Base-by-base conservation (phyloP, 106 monocot species). In the Apostasia shenzhenica region DNA sequence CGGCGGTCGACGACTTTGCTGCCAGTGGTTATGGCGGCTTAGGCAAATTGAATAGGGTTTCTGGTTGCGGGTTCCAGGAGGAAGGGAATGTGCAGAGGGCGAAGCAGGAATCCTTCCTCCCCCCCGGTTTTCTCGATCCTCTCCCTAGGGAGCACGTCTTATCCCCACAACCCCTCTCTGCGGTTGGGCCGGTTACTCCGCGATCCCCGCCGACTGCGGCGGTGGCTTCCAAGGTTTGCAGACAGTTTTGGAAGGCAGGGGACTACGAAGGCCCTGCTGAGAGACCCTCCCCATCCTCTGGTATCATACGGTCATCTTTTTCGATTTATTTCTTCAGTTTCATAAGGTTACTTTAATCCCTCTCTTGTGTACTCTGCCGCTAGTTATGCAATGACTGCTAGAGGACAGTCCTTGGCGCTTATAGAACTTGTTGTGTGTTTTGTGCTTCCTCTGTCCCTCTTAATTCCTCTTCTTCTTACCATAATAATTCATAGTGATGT, bases 221-320 rank as follows among this genome's bases (percentile, higher is more conserved):
- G 48, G 57, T 14, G 51, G 7, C 2, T 41, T 0, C n/a, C 41
- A 72, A 48, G 70, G 45, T 61, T 37, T 83, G 58, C 40, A 78
- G 57, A 81, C 91, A 91, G 81, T 94, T 94, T 70, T 94, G 94
- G 94, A 94, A 94, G 83, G 94, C 94, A 1, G 94, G 94, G 69
- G 94, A 91, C 39, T 90, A 78, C 55, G 88, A 83, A 5, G 85
- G 77, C 13, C 45, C 62, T 3, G 12, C 63, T 4, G 74, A 10
- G 14, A 58, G 44, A 37, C 48, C 69, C 14, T 39, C 63, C 1
- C 57, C 68, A 2, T 48, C 47, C 2, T 64, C 70, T 6, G 81
- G 84, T 91, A 63, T 26, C 26, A 26, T 26, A 1, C 11, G 42
- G 49, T 26, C 11, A 40, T 76, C 49, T 59, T 43, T 2, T 66